Evolutionary conservation across 129 eudicot species (phyloP).

Genomic region (Lactuca saligna): DNA sequence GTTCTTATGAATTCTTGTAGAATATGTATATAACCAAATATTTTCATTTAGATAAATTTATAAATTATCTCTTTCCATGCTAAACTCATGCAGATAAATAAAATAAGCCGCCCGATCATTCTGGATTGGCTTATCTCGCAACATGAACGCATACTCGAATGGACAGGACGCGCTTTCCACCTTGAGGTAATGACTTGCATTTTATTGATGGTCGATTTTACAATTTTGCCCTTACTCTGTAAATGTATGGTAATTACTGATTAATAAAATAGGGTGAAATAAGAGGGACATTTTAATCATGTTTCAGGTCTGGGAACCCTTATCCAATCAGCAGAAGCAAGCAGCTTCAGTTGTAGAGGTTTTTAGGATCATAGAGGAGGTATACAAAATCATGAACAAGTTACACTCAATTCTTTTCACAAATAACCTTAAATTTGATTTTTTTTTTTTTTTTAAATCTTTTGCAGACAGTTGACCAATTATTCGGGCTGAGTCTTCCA

Average conservation of each 20-base stretch:
- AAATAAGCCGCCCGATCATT: conserved; percentile 65
- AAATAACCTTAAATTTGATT: conserved; percentile 13
- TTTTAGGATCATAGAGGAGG: conserved; percentile 92
- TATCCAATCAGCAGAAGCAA: conserved; percentile 84
- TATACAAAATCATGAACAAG: conserved; percentile 27
- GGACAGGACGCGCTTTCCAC: conserved; percentile 85
- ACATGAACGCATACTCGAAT: conserved; percentile 73
- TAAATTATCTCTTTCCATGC: conserved; percentile 19
- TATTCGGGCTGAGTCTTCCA: conserved; percentile 78
- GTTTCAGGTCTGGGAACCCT: conserved; percentile 87
- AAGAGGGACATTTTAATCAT: conserved; percentile 1
- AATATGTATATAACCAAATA: conserved; percentile 4
- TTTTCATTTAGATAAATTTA: conserved; percentile 3
- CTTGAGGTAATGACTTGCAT: conserved; percentile 62
- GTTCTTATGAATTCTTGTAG: background rate
- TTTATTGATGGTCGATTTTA: background rate
- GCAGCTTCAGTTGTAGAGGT: conserved; percentile 93
- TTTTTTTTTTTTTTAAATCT: conserved; percentile 14
- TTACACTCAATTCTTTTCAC: background rate
- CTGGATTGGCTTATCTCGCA: conserved; percentile 94
- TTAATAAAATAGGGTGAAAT: too few species aligned
- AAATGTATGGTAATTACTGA: background rate
- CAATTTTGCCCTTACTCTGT: background rate
- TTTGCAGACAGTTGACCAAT: conserved; percentile 91
- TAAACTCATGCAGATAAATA: conserved; percentile 58